phyloP scores from a whole-genome alignment of 2,329 filamentous ascomycete species.

The Cercospora citrullina region DNA sequence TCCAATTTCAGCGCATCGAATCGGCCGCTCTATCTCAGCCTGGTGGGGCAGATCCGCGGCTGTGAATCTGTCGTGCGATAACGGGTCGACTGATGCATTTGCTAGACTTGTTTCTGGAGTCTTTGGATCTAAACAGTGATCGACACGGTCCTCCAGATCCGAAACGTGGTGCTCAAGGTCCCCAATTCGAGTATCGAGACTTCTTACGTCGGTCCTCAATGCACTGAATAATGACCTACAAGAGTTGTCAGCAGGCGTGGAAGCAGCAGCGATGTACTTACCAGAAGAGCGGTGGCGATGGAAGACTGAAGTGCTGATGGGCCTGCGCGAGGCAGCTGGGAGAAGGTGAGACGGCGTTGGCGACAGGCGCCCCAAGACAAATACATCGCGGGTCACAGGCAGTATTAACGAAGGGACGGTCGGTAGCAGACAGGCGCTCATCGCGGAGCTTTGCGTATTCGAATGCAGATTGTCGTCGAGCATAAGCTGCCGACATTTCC shows the following conservation, averaged over 20 bases:
- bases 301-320: constrained; percentile 16
- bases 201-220: constrained; percentile 25
- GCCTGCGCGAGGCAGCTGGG: background rate
- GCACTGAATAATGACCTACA: constrained; percentile 26
- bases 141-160: constrained; percentile 30
- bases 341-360: constrained; percentile 1
- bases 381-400: background rate
- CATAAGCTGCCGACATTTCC: constrained; percentile 25
- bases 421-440: constrained; percentile 18
- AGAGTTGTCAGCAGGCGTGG: background rate
- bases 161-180: constrained; percentile 27
- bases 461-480: constrained; percentile 3
- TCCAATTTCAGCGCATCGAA: background rate
- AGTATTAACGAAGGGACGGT: constrained; percentile 13
- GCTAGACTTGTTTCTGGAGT: constrained; percentile 25
- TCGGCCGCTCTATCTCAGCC: background rate
- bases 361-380: background rate
- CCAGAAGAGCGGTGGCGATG: constrained; percentile 30
- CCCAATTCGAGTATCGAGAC: constrained; percentile 21
- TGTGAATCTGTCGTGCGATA: background rate
- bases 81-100: background rate
- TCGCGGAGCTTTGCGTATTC: constrained; percentile 17
- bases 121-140: constrained; percentile 7
- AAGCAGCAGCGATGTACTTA: constrained; percentile 3
- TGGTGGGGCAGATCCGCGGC: background rate